These are phyloP conservation scores for Eremochloa ophiuroides DNA, from an alignment of 176 grass and related monocot species.

Conservation along the genomic window DNA sequence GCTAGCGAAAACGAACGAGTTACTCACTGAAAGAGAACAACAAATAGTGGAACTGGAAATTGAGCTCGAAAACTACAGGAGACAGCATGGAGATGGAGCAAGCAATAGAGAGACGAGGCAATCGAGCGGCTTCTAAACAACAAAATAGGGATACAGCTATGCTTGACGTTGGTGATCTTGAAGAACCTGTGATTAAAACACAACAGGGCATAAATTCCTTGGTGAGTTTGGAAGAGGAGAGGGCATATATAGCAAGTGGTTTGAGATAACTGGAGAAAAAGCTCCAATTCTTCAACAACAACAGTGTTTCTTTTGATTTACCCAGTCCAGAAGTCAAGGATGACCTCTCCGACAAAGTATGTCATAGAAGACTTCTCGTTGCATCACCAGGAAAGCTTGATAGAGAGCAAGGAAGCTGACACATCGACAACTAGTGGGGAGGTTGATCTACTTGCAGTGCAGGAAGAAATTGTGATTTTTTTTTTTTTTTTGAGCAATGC, in stretches of 20 bases:
- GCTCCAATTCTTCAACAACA: conserved; percentile 53
- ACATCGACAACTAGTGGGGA: background rate
- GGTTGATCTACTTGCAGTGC: conserved; percentile 33
- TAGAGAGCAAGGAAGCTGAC: conserved; percentile 7
- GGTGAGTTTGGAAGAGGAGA: conserved; percentile 53
- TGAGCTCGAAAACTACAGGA: conserved; percentile 53
- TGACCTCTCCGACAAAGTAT: conserved; percentile 15
- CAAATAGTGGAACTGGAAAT: conserved; percentile 67
- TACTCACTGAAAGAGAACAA: conserved; percentile 76
- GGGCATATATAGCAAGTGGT: conserved; percentile 40
- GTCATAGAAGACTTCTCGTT: background rate
- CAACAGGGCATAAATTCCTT: conserved; percentile 23
- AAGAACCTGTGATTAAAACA: background rate
- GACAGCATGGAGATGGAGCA: conserved; percentile 21
- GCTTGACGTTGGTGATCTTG: background rate
- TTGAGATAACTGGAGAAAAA: conserved; percentile 60
- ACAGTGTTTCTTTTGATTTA: conserved; percentile 28
- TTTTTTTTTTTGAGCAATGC: no score
- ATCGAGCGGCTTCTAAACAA: conserved; percentile 15
- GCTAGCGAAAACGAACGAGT: conserved; percentile 55
- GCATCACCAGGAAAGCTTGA: background rate
- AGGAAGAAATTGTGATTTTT: conserved; percentile 57
- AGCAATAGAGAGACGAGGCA: background rate
- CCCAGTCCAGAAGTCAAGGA: conserved; percentile 45
- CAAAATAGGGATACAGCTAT: background rate